Conservation (phyloP, 768 basidiomycete species). For the Coprinopsis strossmayeri region DNA sequence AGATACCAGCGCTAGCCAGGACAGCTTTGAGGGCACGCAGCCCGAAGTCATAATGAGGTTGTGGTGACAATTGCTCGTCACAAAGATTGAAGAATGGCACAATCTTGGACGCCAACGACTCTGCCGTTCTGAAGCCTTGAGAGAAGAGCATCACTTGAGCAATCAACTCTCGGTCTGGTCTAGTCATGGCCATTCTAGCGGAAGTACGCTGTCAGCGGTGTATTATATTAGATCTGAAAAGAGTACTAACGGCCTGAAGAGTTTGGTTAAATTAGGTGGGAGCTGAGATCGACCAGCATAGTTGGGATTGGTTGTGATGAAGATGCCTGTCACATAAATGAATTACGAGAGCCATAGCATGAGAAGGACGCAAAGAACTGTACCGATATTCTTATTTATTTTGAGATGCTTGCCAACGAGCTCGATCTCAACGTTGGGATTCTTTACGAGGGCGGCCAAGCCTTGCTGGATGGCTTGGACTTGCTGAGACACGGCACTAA, state of each 20-base stretch:
- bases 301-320: conserved; percentile 98
- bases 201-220: conserved; percentile 5
- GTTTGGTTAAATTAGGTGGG: conserved; percentile 83
- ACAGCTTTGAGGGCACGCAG: conserved; percentile 96
- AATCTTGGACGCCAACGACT: conserved; percentile 95
- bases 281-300: conserved; percentile 95
- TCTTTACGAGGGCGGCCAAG: conserved; percentile 71
- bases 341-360: background rate
- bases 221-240: background rate
- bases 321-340: conserved; percentile 59
- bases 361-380: background rate
- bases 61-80: conserved; percentile 92
- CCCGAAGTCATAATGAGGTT: conserved; percentile 99
- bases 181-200: conserved; percentile 94
- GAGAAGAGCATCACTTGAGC: conserved; percentile 99
- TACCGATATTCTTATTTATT: conserved; percentile 91
- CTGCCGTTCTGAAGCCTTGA: conserved; percentile 97
- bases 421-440: conserved; percentile 89
- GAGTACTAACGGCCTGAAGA: conserved; percentile 82
- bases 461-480: conserved; percentile 98
- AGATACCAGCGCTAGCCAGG: conserved; percentile 91
- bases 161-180: conserved; percentile 96
- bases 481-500: conserved; percentile 97
- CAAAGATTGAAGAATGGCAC: conserved; percentile 99
- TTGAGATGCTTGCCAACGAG: conserved; percentile 91